phyloP scores from a whole-genome alignment of 371 early-diverging fungal genomes.

The Syncephalastrum sp. region DNA sequence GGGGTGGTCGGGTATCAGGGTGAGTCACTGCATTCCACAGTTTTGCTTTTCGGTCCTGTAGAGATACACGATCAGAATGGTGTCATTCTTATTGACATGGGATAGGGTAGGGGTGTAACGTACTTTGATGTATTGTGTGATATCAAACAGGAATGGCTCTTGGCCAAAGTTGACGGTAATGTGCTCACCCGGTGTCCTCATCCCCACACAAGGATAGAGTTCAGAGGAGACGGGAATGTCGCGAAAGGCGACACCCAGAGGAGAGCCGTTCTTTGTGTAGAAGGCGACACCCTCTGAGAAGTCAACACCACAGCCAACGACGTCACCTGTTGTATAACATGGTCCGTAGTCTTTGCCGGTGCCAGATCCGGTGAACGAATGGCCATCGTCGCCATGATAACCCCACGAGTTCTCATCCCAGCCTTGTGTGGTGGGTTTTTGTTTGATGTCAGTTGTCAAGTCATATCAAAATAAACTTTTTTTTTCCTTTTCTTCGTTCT shows the following conservation, averaged over 20 bases:
- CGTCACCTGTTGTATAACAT: constrained; percentile 85
- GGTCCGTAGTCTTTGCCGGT: constrained; percentile 87
- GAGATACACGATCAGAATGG: too few relatives aligned
- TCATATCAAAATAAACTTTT: neutral
- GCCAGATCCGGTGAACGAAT: constrained; percentile 74
- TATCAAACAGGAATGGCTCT: constrained; percentile 79
- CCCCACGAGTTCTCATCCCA: constrained; percentile 85
- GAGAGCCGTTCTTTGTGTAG: constrained; percentile 89
- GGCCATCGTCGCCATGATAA: constrained; percentile 93
- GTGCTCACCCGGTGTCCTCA: constrained; percentile 83
- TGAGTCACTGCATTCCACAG: constrained; percentile 6
- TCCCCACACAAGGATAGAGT: constrained; percentile 86
- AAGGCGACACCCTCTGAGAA: constrained; percentile 72
- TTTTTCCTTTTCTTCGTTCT: neutral
- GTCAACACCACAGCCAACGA: constrained; percentile 91
- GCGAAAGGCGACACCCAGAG: constrained; percentile 60
- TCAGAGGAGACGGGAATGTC: constrained; percentile 30
- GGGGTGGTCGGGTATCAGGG: too few relatives aligned
- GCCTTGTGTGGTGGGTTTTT: constrained; percentile 36
- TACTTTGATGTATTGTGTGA: constrained; percentile 69
- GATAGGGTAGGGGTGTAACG: constrained; percentile 2
- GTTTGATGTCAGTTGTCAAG: neutral
- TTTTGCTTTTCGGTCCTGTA: constrained; percentile 6
- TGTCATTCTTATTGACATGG: neutral
- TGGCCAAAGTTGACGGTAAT: constrained; percentile 90